Evolutionary conservation across 306 rosid species (phyloP).

Genomic region (Castanea mollissima): DNA sequence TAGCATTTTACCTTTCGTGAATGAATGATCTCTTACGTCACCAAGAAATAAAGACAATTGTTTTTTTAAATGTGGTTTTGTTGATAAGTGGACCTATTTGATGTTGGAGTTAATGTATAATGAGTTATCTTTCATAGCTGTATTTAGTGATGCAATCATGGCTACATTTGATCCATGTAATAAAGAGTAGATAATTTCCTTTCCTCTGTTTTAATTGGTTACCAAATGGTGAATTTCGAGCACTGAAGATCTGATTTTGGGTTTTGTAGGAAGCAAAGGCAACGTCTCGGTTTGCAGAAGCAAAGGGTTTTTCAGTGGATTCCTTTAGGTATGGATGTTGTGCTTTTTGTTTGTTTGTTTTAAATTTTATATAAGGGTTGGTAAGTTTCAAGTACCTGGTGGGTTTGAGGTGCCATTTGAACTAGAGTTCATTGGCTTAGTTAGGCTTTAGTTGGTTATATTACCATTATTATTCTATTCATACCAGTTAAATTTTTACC

Average conservation of each 20-base stretch:
- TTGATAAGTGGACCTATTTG: too few species aligned
- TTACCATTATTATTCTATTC: not conserved
- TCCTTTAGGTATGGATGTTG: constrained; percentile 30
- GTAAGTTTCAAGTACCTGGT: too few species aligned
- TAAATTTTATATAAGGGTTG: too few species aligned
- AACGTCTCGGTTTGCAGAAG: constrained; percentile 40
- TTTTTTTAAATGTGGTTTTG: too few species aligned
- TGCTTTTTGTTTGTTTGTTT: not conserved
- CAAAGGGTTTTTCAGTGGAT: constrained; percentile 32
- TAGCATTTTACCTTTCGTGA: too few species aligned
- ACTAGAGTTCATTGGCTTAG: not conserved
- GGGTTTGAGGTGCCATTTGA: not conserved
- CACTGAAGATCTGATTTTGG: not conserved
- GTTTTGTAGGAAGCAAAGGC: constrained; percentile 41
- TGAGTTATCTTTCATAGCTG: too few species aligned
- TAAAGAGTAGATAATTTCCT: not conserved
- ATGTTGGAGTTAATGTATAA: too few species aligned
- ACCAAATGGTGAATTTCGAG: not conserved
- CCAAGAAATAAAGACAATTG: too few species aligned
- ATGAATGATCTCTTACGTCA: too few species aligned
- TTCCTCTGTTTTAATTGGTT: not conserved
- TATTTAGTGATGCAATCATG: too few species aligned
- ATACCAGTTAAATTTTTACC: not conserved
- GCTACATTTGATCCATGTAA: too few species aligned
- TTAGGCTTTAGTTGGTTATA: not conserved